These are phyloP conservation scores for Colletotrichum sp. DNA, from an alignment of 2,329 filamentous ascomycete species.

Conservation along the genomic window DNA sequence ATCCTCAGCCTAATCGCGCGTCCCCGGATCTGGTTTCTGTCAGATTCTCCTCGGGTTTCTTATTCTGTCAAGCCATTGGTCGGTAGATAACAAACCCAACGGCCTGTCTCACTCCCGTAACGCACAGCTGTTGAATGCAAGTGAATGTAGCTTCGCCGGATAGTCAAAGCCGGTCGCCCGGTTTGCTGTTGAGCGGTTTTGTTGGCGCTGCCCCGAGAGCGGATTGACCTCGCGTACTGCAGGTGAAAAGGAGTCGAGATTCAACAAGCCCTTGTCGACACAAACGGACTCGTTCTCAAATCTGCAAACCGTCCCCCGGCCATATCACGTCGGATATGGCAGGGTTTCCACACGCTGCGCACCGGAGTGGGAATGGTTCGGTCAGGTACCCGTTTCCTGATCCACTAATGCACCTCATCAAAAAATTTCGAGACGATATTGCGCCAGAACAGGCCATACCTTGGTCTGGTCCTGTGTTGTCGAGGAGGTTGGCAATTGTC, in stretches of 20 bases:
- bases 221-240: neutral
- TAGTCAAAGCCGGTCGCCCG: neutral
- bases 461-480: neutral
- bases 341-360: constrained; percentile 14
- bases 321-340: constrained; percentile 17
- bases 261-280: constrained; percentile 3
- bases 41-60: neutral
- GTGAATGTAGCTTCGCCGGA: neutral
- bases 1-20: constrained; percentile 1
- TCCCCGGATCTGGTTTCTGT: neutral
- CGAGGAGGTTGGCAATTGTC: neutral
- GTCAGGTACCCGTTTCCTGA: constrained; percentile 18
- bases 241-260: constrained; percentile 11
- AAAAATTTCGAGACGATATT: constrained; percentile 16
- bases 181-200: neutral
- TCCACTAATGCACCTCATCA: constrained; percentile 22
- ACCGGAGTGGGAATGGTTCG: constrained; percentile 16
- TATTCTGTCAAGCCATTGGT: neutral
- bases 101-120: neutral
- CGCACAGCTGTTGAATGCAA: neutral
- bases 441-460: constrained; percentile 14
- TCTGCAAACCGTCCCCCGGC: constrained; percentile 7
- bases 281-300: neutral
- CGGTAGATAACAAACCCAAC: neutral
- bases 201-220: neutral